Evolutionary conservation across 139 green algal species (phyloP).

Genomic region (Gonium pectorale): DNA sequence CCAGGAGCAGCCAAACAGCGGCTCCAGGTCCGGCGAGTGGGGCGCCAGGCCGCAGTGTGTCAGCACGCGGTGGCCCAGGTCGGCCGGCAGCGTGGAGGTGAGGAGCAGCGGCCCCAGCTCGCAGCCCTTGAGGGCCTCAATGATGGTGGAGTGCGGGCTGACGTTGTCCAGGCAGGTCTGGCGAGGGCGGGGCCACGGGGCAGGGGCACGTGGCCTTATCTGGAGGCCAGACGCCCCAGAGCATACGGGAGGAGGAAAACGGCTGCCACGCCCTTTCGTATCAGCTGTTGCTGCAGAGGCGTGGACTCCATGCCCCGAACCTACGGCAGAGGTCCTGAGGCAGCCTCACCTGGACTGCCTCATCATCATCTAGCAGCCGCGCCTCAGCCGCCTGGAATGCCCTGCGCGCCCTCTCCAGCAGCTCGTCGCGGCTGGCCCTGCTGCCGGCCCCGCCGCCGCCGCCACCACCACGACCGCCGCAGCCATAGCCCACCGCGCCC

Average conservation of each 20-base stretch:
- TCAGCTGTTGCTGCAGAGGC: too few species aligned
- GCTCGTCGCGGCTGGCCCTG: background rate
- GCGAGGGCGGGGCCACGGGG: background rate
- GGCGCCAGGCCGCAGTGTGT: constrained; percentile 13
- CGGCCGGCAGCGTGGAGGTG: constrained; percentile 7
- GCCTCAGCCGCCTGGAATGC: background rate
- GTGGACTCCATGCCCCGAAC: background rate
- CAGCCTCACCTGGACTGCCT: constrained; percentile 11
- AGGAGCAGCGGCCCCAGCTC: background rate
- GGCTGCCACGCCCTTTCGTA: too few species aligned
- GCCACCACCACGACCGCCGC: background rate
- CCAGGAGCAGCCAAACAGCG: background rate
- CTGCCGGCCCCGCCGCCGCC: background rate
- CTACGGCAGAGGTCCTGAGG: background rate
- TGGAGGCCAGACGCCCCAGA: too few species aligned
- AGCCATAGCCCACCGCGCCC: background rate
- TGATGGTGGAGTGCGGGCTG: background rate
- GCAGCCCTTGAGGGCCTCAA: constrained; percentile 37
- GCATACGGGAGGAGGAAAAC: too few species aligned
- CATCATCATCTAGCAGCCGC: background rate
- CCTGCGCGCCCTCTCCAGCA: background rate
- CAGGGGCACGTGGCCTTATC: too few species aligned
- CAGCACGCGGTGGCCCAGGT: constrained; percentile 1
- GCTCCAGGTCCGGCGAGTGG: too few species aligned
- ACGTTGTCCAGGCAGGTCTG: constrained; percentile 6